phyloP scores from a whole-genome alignment of 805 yeast genomes.

The Lachancea sp. region DNA sequence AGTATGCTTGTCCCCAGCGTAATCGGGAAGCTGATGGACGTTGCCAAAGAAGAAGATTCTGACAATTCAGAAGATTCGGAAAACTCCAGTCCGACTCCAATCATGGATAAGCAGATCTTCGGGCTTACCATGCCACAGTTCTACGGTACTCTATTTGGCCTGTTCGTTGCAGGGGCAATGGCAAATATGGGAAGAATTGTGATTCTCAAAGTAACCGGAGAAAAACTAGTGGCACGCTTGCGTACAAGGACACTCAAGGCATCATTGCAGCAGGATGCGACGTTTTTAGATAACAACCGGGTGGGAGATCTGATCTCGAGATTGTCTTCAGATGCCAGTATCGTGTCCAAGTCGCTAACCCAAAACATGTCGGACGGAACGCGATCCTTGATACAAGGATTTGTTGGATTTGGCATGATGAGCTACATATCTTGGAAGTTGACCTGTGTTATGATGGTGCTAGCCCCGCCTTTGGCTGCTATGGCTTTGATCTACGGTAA shows the following conservation, averaged over 20 bases:
- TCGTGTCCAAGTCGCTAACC: constrained; percentile 79
- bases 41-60: constrained; percentile 37
- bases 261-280: constrained; percentile 77
- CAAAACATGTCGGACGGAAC: constrained; percentile 91
- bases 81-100: constrained; percentile 13
- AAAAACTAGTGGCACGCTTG: constrained; percentile 75
- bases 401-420: constrained; percentile 91
- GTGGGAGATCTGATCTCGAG: constrained; percentile 91
- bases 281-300: constrained; percentile 81
- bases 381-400: constrained; percentile 72
- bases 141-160: constrained; percentile 50
- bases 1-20: constrained; percentile 76
- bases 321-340: constrained; percentile 79
- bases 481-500: constrained; percentile 82
- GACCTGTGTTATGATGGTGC: constrained; percentile 70
- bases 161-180: constrained; percentile 66
- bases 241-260: constrained; percentile 72
- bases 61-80: constrained; percentile 9
- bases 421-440: constrained; percentile 74
- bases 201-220: constrained; percentile 73
- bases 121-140: constrained; percentile 64
- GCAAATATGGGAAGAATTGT: constrained; percentile 81
- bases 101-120: constrained; percentile 32
- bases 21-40: constrained; percentile 82
- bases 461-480: constrained; percentile 76